Evolutionary conservation across 306 rosid species (phyloP).

Genomic region (Cyamopsis tetragonoloba): DNA sequence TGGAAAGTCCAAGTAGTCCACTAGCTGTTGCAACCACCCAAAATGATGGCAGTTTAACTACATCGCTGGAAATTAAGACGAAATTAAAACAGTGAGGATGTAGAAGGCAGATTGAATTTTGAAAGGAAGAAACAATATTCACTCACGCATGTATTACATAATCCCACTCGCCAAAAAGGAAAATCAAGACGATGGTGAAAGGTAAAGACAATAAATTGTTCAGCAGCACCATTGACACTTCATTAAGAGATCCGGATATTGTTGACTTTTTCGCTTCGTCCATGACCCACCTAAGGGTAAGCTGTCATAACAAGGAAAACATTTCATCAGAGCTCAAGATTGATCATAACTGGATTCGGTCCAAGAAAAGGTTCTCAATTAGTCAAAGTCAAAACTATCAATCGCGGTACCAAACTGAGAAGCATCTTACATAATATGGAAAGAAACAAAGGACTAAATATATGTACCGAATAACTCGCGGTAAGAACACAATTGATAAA

Average conservation of each 20-base stretch:
- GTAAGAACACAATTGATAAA: constrained; percentile 68
- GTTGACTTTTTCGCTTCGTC: constrained; percentile 77
- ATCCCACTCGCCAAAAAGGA: constrained; percentile 70
- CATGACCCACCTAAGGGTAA: constrained; percentile 79
- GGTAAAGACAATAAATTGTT: constrained; percentile 81
- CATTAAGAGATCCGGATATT: constrained; percentile 74
- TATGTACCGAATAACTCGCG: constrained; percentile 77
- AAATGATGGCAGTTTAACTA: constrained; percentile 60
- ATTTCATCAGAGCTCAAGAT: not conserved
- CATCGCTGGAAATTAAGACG: constrained; percentile 49
- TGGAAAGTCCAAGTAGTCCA: constrained; percentile 83
- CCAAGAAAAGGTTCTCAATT: not conserved
- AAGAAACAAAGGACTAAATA: not conserved
- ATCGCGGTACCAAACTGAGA: not conserved
- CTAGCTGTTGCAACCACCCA: constrained; percentile 81
- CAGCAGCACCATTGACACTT: constrained; percentile 93
- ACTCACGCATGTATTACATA: constrained; percentile 72
- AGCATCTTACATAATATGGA: not conserved
- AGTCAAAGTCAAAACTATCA: constrained; percentile 10
- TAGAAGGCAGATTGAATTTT: not conserved
- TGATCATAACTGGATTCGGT: not conserved
- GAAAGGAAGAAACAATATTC: constrained; percentile 14
- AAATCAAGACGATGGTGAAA: constrained; percentile 59
- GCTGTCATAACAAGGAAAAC: constrained; percentile 39
- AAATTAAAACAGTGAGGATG: constrained; percentile 8